Evolutionary conservation across 331 rosid genomes (phyloP).

Genomic region (Pyracantha coccinea): DNA sequence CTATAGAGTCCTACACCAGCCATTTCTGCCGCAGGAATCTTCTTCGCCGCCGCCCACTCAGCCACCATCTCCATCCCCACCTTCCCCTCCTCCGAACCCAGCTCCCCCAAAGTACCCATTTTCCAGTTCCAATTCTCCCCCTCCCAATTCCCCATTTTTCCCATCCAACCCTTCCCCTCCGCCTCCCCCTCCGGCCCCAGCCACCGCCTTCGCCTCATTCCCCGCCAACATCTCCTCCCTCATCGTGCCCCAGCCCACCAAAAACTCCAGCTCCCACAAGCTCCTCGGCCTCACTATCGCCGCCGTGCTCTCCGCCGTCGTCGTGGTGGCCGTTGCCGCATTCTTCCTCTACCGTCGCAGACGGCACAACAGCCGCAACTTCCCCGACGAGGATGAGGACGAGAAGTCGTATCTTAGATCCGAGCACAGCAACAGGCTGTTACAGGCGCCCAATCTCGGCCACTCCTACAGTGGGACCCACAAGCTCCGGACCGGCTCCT

Average conservation of each 20-base stretch:
- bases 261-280: conserved; percentile 29
- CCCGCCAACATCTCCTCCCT: conserved; percentile 94
- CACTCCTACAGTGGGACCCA: conserved; percentile 11
- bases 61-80: background rate
- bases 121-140: conserved; percentile 44
- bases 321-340: conserved; percentile 24
- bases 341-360: conserved; percentile 43
- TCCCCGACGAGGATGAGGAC: conserved; percentile 30
- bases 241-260: conserved; percentile 48
- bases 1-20: conserved; percentile 72
- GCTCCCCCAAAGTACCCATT: conserved; percentile 14
- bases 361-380: conserved; percentile 8
- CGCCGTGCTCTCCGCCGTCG: conserved; percentile 33
- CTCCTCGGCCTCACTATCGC: conserved; percentile 38
- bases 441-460: conserved; percentile 25
- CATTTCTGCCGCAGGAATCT: conserved; percentile 27
- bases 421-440: conserved; percentile 54
- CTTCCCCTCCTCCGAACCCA: conserved; percentile 36
- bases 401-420: conserved; percentile 57
- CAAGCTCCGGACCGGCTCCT: conserved; percentile 33
- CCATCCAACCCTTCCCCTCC: conserved; percentile 62
- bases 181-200: conserved; percentile 43
- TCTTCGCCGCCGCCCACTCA: background rate
- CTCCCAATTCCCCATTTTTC: conserved; percentile 58
- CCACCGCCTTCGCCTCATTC: conserved; percentile 55